These are phyloP conservation scores for Penicillium dipodomyicola DNA, from an alignment of 495 filamentous ascomycete genomes.

Conservation along the genomic window DNA sequence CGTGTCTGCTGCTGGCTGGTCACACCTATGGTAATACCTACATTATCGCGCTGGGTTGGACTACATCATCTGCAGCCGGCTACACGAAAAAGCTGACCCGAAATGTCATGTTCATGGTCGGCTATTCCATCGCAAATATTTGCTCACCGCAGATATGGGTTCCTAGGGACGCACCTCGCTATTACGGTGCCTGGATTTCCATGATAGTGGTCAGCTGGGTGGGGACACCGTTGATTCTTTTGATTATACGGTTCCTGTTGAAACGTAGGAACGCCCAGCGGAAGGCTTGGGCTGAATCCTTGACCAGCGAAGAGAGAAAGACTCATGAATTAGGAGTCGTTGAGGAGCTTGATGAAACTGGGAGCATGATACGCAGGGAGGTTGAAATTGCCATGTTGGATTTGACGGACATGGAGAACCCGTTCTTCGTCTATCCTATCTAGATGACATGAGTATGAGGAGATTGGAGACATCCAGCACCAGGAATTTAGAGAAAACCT, in stretches of 20 bases:
- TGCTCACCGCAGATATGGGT: conserved; percentile 29
- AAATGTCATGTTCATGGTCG: conserved; percentile 26
- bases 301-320: conserved; percentile 4
- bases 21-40: conserved; percentile 27
- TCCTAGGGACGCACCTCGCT: conserved; percentile 16
- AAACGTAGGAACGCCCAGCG: conserved; percentile 12
- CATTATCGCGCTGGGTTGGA: conserved; percentile 27
- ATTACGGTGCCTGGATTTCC: conserved; percentile 26
- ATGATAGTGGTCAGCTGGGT: conserved; percentile 29
- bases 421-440: conserved; percentile 25
- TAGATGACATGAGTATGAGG: background rate
- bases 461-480: too few relatives aligned
- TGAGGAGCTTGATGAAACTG: conserved; percentile 22
- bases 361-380: conserved; percentile 14
- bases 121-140: conserved; percentile 23
- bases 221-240: conserved; percentile 20
- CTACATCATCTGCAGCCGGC: conserved; percentile 21
- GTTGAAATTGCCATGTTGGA: conserved; percentile 27
- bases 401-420: conserved; percentile 31
- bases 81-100: conserved; percentile 27
- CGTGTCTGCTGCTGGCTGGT: conserved; percentile 24
- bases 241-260: conserved; percentile 20
- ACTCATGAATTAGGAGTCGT: background rate
- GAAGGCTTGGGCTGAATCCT: background rate
- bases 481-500: background rate